Evolutionary conservation across 352 stramenopile species (phyloP), one percentile per base, ranked within the genome.

Genomic region (Phytophthora tentaculata): DNA sequence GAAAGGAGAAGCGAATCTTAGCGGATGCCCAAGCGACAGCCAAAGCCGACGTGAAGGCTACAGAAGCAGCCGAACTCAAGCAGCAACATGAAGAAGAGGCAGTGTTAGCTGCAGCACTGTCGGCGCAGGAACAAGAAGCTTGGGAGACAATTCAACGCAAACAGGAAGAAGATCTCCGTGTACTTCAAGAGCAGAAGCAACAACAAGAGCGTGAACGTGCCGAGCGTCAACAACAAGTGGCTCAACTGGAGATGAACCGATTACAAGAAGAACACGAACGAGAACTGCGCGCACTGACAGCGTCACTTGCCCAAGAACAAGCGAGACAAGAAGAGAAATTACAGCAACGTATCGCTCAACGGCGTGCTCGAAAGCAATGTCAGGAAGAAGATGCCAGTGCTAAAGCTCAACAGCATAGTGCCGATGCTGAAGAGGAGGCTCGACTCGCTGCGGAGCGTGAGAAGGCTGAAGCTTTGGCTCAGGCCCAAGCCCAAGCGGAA

Each of bases 261-360:
- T 51, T 94, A 17, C 78, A 84, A 29, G 52, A 78, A 5, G 81
- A 91, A 37, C 83, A 94, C 43, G 83, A 86, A 53, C 64, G 69
- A n/a, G 85, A 94, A 23, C 67, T 86, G 44, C 65, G 64, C 17
- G 64, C 57, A 6, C 54, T 94, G 13, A 71, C 77, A 16, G 55
- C 64, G 0, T 88, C 85, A 4, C 59, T 92, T 17, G 61, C 76
- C 9, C 74, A 72, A 5, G 86, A 94, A 20, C 83, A 89, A 32
- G 74, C 75, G 35, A 74, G 80, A 14, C 85, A 92, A 54, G 85
- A 93, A 61, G 67, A 83, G 32, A 88, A 87, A 43, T 67, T 94
- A 19, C 79, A 91, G 44, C 79, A 88, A 51, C 83, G 83, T 14
- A 90, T 91, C 28, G 70, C 71, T 13, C 74, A 81, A 56, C 69